Percentiles rank a stretch among this genome's conserved stretches.
Conservation (phyloP, 163 green algal genomes). For the Prototheca wickerhamii region DNA sequence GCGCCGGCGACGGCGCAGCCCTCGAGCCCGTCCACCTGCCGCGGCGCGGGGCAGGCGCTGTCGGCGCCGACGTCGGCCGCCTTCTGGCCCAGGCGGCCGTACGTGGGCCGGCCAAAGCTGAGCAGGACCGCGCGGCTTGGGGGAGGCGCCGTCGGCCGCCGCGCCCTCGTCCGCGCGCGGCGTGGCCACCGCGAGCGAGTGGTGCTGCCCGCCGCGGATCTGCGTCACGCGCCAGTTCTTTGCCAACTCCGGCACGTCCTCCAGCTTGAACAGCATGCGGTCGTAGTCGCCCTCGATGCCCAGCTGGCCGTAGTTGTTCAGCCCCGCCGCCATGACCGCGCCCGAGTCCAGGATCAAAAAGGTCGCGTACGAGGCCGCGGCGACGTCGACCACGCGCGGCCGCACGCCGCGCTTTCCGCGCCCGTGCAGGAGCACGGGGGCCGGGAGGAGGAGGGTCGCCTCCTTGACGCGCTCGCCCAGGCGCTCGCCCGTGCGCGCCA, state of each 20-base stretch:
- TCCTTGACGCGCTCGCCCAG: constrained; percentile 27
- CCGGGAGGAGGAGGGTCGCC: constrained; percentile 43
- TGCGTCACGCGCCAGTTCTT: not conserved
- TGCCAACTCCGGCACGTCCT: constrained; percentile 22
- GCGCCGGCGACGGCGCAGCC: constrained; percentile 33
- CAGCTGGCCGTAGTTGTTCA: constrained; percentile 89
- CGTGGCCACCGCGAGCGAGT: constrained; percentile 56
- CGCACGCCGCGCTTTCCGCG: not conserved
- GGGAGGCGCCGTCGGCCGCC: not conserved
- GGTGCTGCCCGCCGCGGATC: constrained; percentile 68
- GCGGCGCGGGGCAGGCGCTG: constrained; percentile 31
- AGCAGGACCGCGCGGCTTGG: constrained; percentile 30
- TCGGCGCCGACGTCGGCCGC: constrained; percentile 34
- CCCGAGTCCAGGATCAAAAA: constrained; percentile 53
- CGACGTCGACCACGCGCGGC: constrained; percentile 42
- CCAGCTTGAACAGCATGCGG: constrained; percentile 31
- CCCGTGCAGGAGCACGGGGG: constrained; percentile 22
- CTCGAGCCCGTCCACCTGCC: constrained; percentile 44
- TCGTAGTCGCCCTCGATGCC: constrained; percentile 32
- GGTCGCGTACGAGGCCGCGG: constrained; percentile 55
- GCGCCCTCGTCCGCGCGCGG: not conserved
- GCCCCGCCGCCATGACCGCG: constrained; percentile 59
- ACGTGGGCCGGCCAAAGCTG: constrained; percentile 66
- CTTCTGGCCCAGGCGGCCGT: constrained; percentile 67
- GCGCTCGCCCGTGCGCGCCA: constrained; percentile 55